Conservation (phyloP, 768 basidiomycete species). For the Mycena rosella region DNA sequence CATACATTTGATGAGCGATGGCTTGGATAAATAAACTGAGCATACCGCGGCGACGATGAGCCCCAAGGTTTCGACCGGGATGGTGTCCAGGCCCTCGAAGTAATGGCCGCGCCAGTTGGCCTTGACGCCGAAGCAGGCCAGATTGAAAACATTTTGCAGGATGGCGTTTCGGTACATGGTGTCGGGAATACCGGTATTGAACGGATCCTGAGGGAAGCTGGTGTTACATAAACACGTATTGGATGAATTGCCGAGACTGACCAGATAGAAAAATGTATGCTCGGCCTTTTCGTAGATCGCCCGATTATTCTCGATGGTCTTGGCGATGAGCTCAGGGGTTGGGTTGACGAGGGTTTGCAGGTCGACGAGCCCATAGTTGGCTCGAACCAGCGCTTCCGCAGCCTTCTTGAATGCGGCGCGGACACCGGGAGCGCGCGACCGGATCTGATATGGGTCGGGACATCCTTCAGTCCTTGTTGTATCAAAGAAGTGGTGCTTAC, state of each 20-base stretch:
- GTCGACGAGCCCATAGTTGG: not conserved
- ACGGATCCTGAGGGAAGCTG: not conserved
- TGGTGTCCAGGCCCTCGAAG: not conserved
- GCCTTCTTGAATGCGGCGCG: not conserved
- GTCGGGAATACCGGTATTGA: not conserved
- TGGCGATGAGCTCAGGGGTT: not conserved
- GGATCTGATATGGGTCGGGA: not conserved
- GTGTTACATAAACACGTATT: not conserved
- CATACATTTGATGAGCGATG: not conserved
- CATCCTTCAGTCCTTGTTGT: no score
- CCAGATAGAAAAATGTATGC: not conserved
- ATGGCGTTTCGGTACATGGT: slow-evolving; percentile 1
- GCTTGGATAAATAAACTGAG: not conserved
- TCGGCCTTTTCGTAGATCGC: not conserved
- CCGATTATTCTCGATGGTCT: not conserved
- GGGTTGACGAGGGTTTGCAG: not conserved
- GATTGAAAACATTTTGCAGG: not conserved
- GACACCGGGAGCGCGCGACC: not conserved
- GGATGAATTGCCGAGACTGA: not conserved
- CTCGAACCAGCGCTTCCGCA: not conserved
- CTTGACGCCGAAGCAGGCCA: not conserved
- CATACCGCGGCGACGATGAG: not conserved
- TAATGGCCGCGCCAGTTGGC: not conserved
- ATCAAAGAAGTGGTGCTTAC: not conserved
- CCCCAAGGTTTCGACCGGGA: not conserved